These are phyloP conservation scores for Chlorella sp. DNA, from an alignment of 139 green algal genomes.

Conservation along the genomic window DNA sequence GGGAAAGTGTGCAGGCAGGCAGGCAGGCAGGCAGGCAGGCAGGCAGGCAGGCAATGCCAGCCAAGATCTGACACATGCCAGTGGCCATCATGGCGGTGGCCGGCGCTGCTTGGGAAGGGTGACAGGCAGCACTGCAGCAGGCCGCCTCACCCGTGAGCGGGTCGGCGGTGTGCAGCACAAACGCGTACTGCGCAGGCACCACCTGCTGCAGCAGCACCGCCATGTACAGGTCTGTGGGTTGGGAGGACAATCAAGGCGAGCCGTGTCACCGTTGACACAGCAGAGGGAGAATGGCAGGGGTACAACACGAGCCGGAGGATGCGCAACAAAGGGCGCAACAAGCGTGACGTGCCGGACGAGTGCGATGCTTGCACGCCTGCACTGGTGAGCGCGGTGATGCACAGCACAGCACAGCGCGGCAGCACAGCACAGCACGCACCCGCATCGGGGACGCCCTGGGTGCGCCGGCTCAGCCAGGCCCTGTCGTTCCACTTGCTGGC, in stretches of 20 bases:
- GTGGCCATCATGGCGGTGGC: too few species aligned
- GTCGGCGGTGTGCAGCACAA: constrained; percentile 93
- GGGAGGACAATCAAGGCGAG: neutral
- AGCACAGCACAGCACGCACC: neutral
- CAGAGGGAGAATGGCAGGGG: neutral
- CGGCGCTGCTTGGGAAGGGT: too few species aligned
- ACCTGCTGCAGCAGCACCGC: constrained; percentile 82
- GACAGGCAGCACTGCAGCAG: neutral
- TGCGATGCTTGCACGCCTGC: neutral
- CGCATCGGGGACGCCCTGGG: constrained; percentile 68
- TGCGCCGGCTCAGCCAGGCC: constrained; percentile 72
- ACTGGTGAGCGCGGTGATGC: neutral
- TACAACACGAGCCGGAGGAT: neutral
- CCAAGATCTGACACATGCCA: neutral
- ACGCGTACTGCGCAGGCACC: constrained; percentile 79
- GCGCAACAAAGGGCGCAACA: neutral
- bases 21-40: neutral
- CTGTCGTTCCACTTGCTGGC: constrained; percentile 86
- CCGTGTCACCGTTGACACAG: neutral
- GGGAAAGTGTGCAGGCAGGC: neutral
- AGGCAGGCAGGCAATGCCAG: neutral
- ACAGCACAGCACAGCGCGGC: neutral
- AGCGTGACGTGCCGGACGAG: neutral
- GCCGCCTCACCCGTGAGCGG: constrained; percentile 62
- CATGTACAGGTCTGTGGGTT: constrained; percentile 75